These are phyloP conservation scores for Dictyostelium capitatum DNA, from an alignment of 78 protist genomes.

Conservation along the genomic window DNA sequence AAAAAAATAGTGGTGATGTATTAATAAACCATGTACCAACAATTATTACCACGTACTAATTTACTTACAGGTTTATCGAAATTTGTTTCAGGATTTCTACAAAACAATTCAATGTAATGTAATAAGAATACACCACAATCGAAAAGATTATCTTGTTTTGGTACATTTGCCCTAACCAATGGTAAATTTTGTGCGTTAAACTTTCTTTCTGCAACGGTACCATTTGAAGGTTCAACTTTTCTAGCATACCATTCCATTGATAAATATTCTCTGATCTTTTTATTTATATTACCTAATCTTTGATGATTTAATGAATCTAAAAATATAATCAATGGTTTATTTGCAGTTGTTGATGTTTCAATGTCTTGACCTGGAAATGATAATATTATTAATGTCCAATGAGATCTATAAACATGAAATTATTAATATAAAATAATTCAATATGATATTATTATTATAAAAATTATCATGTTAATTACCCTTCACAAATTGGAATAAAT, in stretches of 20 bases:
- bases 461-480: conserved; percentile 10
- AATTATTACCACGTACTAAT: too few species aligned
- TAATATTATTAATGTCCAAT: conserved; percentile 69
- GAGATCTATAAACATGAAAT: conserved; percentile 19
- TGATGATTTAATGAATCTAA: conserved; percentile 65
- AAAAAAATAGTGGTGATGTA: background rate
- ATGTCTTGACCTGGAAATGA: conserved; percentile 46
- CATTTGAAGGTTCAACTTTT: conserved; percentile 65
- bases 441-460: background rate
- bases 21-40: background rate
- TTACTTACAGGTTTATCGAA: conserved; percentile 55
- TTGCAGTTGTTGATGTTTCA: conserved; percentile 7
- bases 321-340: conserved; percentile 40
- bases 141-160: conserved; percentile 70
- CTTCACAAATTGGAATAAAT: conserved; percentile 79
- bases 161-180: conserved; percentile 17
- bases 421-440: background rate
- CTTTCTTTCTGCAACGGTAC: conserved; percentile 22
- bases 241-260: conserved; percentile 56
- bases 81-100: conserved; percentile 67
- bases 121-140: conserved; percentile 82
- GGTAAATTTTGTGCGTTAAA: conserved; percentile 45
- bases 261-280: conserved; percentile 62
- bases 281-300: background rate
- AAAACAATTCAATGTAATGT: conserved; percentile 78